Evolutionary conservation across 768 basidiomycete species (phyloP).

Genomic region (Mycena leptocephala): DNA sequence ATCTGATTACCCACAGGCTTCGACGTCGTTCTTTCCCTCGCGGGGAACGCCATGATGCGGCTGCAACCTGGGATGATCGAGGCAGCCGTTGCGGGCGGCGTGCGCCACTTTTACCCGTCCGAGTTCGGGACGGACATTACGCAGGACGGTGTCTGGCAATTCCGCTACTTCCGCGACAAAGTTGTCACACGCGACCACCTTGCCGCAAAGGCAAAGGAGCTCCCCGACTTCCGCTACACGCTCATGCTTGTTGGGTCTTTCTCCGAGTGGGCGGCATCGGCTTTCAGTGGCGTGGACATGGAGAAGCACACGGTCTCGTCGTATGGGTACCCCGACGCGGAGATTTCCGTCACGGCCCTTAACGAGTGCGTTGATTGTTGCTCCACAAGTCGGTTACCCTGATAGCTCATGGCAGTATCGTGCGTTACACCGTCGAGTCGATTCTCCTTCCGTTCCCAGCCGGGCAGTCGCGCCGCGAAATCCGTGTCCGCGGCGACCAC

Average conservation of each 20-base stretch:
- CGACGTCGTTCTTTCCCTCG: conserved; percentile 11
- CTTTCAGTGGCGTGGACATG: not conserved
- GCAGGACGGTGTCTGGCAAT: too few species aligned
- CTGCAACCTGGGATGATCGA: conserved; percentile 23
- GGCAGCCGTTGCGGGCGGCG: conserved; percentile 17
- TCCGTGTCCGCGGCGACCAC: conserved; percentile 15
- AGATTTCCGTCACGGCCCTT: conserved; percentile 14
- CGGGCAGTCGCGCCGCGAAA: not conserved
- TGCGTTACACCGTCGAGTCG: conserved; percentile 22
- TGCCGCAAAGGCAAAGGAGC: not conserved
- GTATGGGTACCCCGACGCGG: conserved; percentile 12
- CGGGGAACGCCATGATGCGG: not conserved
- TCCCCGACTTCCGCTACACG: conserved; percentile 18
- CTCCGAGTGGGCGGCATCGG: conserved; percentile 1
- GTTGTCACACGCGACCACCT: conserved; percentile 23
- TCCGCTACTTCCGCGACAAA: too few species aligned
- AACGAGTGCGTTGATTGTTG: not conserved
- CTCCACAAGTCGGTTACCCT: not conserved
- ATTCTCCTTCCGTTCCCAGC: conserved; percentile 9
- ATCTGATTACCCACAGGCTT: conserved; percentile 14
- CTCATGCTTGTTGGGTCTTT: conserved; percentile 5
- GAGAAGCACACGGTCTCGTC: not conserved
- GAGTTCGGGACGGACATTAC: too few species aligned
- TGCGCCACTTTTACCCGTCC: conserved; percentile 13
- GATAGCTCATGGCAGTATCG: not conserved